These are phyloP conservation scores for Viridothelium virens DNA, from an alignment of 495 filamentous ascomycete species.

Conservation along the genomic window DNA sequence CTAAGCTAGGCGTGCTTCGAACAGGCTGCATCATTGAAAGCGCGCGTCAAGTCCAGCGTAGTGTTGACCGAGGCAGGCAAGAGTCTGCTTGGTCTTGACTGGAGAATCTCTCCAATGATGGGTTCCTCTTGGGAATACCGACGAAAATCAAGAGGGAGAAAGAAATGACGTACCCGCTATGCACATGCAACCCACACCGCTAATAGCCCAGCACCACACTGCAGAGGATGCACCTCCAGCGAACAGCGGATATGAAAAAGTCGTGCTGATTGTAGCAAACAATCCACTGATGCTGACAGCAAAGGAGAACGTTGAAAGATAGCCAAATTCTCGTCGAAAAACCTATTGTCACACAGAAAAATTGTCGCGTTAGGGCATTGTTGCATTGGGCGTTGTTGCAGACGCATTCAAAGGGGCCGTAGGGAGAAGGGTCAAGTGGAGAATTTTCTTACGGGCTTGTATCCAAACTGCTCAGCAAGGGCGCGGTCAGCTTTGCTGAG, in stretches of 20 bases:
- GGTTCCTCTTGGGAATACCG: too few relatives aligned
- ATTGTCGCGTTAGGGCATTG: neutral
- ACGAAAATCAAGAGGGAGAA: too few relatives aligned
- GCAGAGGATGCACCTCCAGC: slow-evolving; percentile 53
- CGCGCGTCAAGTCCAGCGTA: too few relatives aligned
- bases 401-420: neutral
- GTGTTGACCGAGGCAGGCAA: too few relatives aligned
- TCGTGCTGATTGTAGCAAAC: slow-evolving; percentile 54
- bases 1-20: too few relatives aligned
- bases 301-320: slow-evolving; percentile 55
- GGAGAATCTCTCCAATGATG: too few relatives aligned
- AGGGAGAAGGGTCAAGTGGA: neutral
- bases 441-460: slow-evolving; percentile 20
- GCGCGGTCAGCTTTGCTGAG: slow-evolving; percentile 25
- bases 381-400: neutral
- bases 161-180: slow-evolving; percentile 38
- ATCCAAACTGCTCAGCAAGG: slow-evolving; percentile 28
- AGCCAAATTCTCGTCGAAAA: slow-evolving; percentile 58
- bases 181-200: slow-evolving; percentile 55
- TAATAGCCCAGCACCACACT: slow-evolving; percentile 60
- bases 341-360: slow-evolving; percentile 29
- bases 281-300: slow-evolving; percentile 55
- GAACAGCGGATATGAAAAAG: slow-evolving; percentile 51
- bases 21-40: too few relatives aligned
- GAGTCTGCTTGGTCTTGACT: too few relatives aligned